Base-by-base conservation (phyloP, 768 basidiomycete species). In the Cytidiella melzeri region DNA sequence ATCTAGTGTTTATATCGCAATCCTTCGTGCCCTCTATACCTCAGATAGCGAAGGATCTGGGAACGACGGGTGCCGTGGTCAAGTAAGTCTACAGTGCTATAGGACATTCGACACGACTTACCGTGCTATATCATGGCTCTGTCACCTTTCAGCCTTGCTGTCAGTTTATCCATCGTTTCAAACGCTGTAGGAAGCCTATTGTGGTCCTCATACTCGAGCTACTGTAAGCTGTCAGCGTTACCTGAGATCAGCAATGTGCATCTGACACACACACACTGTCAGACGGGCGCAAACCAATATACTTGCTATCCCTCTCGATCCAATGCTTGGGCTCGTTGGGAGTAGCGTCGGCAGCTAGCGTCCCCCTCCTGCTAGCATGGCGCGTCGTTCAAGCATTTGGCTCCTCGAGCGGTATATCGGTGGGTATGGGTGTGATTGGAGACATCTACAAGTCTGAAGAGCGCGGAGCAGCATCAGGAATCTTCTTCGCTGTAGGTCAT, bases 1-100 rank as follows among this genome's bases (percentile, higher is more conserved):
- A 13, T 12, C 1, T 47, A 91, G 87, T 84, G 30, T 80, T 91
- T 51, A 79, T 84, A 0, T 68, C 77, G 5, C 82, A 79, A 0
- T 78, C 78, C 1, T 88, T 91, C 61, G 73, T 87, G 2, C 87
- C 87, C 0, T 80, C 81, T 0, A 84, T 91, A 48, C 85, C 87
- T 0, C 75, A 84, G 43, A 80, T 92, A 40, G 79, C 87, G 6
- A 64, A 62, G 23, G 87, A 92, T 51, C 63, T 92, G 9, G 42
- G 75, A 21, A 71, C 83, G 0, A 76, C 84, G 0, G 74, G 73
- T 0, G 56, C 75, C 13, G 63, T 83, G 15, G 73, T 89, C 44
- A 84, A 80, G 80, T 79, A 47, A 13, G 63, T 53, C 5, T 36
- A 19, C 19, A 18, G 10, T 41, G 40, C 7, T 19, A n/a, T 41